A percentile compares a stretch with the other conserved stretches of the same genome.
Evolutionary conservation across 305 asterid species (phyloP).

Genomic region (Andrographis paniculata): DNA sequence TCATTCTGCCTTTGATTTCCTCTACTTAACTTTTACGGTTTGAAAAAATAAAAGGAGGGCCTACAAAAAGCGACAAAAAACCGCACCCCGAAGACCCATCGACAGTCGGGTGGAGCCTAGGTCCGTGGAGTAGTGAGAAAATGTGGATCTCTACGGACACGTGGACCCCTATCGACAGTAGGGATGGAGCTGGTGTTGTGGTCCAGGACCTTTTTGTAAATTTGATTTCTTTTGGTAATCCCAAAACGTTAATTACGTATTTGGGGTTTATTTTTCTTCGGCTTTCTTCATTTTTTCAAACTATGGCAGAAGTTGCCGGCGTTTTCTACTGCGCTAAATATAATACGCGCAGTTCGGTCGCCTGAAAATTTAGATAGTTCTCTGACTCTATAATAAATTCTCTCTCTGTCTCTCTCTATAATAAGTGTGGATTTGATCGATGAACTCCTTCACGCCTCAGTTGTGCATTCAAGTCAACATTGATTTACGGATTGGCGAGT

Average conservation of each 20-base stretch:
- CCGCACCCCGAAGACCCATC: too few relatives aligned
- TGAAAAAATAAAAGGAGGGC: too few relatives aligned
- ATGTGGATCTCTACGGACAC: too few relatives aligned
- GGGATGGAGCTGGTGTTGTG: not conserved
- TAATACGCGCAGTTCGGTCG: slow-evolving; percentile 11
- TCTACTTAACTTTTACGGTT: too few relatives aligned
- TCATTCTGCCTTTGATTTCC: too few relatives aligned
- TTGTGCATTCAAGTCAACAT: slow-evolving; percentile 26
- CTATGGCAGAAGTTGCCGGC: slow-evolving; percentile 26
- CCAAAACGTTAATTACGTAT: not conserved
- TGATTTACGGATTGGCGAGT: slow-evolving; percentile 24
- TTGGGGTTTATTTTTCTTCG: not conserved
- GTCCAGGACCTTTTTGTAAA: not conserved
- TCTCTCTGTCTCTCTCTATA: slow-evolving; percentile 4
- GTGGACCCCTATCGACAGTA: too few relatives aligned
- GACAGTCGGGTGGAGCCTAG: too few relatives aligned
- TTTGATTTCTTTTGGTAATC: not conserved
- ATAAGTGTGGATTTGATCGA: too few relatives aligned
- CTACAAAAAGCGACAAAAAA: too few relatives aligned
- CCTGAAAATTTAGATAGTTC: slow-evolving; percentile 27
- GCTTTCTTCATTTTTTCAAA: slow-evolving; percentile 18
- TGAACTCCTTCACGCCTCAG: not conserved
- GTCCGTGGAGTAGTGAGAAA: too few relatives aligned
- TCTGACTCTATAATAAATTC: slow-evolving; percentile 15
- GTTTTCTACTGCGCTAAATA: slow-evolving; percentile 22